These are phyloP conservation scores for Fusarium nanum DNA, from an alignment of 2,329 filamentous ascomycete genomes.

Conservation along the genomic window DNA sequence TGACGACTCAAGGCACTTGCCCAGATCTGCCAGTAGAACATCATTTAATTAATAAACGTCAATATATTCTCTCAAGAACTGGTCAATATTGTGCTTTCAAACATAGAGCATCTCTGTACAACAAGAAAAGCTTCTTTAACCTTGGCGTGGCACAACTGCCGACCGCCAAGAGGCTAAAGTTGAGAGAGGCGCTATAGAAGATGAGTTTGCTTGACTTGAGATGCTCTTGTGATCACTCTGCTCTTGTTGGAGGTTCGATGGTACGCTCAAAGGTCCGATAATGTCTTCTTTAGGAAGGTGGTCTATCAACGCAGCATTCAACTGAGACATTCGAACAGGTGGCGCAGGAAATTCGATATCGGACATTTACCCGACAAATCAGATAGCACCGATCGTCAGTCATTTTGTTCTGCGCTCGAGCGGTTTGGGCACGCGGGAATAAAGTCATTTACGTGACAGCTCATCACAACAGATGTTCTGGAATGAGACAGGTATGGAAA, in stretches of 20 bases:
- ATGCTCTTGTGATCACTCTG: slow-evolving; percentile 9
- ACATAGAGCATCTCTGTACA: not conserved
- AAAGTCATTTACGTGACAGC: not conserved
- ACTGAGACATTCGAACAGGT: slow-evolving; percentile 20
- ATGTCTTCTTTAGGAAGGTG: slow-evolving; percentile 18
- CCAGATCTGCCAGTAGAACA: not conserved
- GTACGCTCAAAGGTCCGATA: not conserved
- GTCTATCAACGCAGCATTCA: not conserved
- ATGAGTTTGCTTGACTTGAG: not conserved
- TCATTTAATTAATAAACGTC: rapidly evolving
- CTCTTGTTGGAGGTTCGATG: not conserved
- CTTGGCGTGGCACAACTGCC: not conserved
- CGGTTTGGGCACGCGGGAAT: not conserved
- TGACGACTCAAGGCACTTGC: not conserved
- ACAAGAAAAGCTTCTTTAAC: not conserved
- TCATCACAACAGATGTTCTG: not conserved
- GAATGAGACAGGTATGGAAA: not conserved
- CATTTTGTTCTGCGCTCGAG: not conserved
- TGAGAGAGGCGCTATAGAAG: not conserved
- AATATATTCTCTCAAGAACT: too few species aligned
- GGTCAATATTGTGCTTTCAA: too few species aligned
- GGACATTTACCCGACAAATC: not conserved
- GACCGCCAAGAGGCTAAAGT: not conserved
- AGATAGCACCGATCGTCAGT: not conserved
- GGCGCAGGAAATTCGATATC: not conserved